These are phyloP conservation scores for Thelephora ganbajun DNA, from an alignment of 768 basidiomycete genomes.

Conservation along the genomic window DNA sequence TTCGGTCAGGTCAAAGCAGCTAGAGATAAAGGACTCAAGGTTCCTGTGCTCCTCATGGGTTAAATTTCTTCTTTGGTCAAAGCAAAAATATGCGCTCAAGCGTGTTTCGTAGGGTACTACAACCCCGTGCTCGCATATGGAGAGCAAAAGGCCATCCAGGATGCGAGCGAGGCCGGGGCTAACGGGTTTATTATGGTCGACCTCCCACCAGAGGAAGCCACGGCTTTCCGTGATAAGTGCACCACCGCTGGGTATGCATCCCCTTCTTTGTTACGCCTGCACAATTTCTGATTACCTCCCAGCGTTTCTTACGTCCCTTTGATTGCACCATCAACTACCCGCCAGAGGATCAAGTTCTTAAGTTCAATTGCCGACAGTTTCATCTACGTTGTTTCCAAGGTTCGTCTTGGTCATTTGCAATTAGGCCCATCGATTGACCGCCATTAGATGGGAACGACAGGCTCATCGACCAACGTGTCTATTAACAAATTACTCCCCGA, in stretches of 20 bases:
- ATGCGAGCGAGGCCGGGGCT: slow-evolving; percentile 80
- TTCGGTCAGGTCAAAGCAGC: slow-evolving; percentile 69
- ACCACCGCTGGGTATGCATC: slow-evolving; percentile 54
- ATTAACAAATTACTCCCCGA: slow-evolving; percentile 72
- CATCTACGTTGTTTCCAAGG: slow-evolving; percentile 98
- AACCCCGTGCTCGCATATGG: slow-evolving; percentile 93
- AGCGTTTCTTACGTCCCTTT: slow-evolving; percentile 93
- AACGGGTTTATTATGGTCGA: slow-evolving; percentile 98
- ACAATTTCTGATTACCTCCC: neutral
- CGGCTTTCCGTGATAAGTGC: slow-evolving; percentile 83
- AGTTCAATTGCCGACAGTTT: slow-evolving; percentile 91
- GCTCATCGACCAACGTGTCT: slow-evolving; percentile 60
- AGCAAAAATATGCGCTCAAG: neutral
- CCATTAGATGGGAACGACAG: slow-evolving; percentile 92
- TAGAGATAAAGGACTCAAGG: slow-evolving; percentile 64
- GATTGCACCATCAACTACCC: slow-evolving; percentile 86
- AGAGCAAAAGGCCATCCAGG: slow-evolving; percentile 86
- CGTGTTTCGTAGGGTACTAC: slow-evolving; percentile 65
- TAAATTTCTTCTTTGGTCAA: slow-evolving; percentile 7
- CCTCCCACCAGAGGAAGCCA: slow-evolving; percentile 92
- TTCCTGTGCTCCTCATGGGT: slow-evolving; percentile 94
- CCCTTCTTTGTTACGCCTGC: neutral
- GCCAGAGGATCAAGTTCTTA: slow-evolving; percentile 80
- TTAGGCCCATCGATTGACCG: neutral
- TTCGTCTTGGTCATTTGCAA: slow-evolving; percentile 16